A percentile compares a stretch with the other conserved stretches of the same genome.
Evolutionary conservation across 75 land plant species (phyloP).

Genomic region (Sequoiadendron giganteum): DNA sequence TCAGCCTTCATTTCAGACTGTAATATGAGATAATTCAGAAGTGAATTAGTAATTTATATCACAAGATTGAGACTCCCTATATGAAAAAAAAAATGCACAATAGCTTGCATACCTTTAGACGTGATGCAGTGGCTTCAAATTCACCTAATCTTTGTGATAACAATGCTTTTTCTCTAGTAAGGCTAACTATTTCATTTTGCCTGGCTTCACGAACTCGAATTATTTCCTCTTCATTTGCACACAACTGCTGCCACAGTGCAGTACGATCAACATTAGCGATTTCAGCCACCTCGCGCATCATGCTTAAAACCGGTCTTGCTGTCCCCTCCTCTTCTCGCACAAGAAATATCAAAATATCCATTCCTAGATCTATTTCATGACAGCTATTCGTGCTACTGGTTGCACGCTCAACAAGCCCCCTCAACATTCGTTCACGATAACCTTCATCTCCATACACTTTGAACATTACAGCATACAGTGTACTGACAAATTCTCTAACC

Average conservation of each 20-base stretch:
- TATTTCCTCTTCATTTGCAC: constrained; percentile 81
- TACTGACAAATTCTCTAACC: constrained; percentile 84
- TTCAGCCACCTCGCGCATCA: constrained; percentile 91
- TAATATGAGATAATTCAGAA: constrained; percentile 6
- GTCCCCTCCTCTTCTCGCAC: constrained; percentile 82
- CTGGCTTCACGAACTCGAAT: constrained; percentile 58
- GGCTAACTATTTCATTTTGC: constrained; percentile 52
- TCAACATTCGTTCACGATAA: constrained; percentile 67
- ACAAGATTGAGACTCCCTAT: background rate
- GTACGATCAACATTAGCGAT: constrained; percentile 86
- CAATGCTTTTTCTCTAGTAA: constrained; percentile 64
- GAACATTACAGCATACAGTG: constrained; percentile 79
- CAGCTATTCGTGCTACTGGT: constrained; percentile 53
- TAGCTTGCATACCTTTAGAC: constrained; percentile 69
- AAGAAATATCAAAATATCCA: constrained; percentile 79
- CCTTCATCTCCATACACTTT: constrained; percentile 75
- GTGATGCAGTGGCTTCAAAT: constrained; percentile 57
- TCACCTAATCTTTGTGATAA: constrained; percentile 66
- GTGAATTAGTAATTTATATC: constrained; percentile 6
- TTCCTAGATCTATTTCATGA: constrained; percentile 65
- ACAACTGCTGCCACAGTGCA: constrained; percentile 79
- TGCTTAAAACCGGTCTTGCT: constrained; percentile 76
- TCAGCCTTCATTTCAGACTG: constrained; percentile 85
- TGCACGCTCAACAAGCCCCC: constrained; percentile 85
- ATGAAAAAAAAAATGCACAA: background rate